phyloP scores from a whole-genome alignment of 768 basidiomycete species.

The Boletus barrowsii region DNA sequence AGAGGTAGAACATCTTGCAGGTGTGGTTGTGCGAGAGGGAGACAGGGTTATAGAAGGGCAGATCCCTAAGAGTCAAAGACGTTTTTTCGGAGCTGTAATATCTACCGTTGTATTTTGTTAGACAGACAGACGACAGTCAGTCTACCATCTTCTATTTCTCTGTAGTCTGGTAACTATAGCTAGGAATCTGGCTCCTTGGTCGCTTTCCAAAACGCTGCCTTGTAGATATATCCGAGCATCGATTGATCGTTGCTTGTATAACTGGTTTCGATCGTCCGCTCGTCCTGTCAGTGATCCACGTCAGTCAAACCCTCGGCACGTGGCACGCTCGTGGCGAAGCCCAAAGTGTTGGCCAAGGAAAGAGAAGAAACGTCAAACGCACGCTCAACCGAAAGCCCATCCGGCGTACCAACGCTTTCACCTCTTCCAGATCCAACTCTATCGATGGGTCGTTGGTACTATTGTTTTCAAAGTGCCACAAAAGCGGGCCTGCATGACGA shows the following conservation, averaged over 20 bases:
- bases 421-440: slow-evolving; percentile 87
- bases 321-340: too few relatives aligned
- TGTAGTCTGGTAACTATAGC: neutral
- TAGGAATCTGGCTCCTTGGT: slow-evolving; percentile 33
- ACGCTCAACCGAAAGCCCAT: slow-evolving; percentile 86
- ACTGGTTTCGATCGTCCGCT: slow-evolving; percentile 74
- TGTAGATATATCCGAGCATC: slow-evolving; percentile 85
- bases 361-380: slow-evolving; percentile 24
- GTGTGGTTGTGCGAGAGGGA: too few relatives aligned
- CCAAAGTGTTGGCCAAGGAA: neutral
- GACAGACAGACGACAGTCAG: neutral
- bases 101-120: neutral
- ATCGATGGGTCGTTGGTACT: slow-evolving; percentile 74
- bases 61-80: too few relatives aligned
- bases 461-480: slow-evolving; percentile 99
- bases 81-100: too few relatives aligned
- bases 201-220: slow-evolving; percentile 82
- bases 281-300: slow-evolving; percentile 65
- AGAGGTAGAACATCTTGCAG: too few relatives aligned
- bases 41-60: too few relatives aligned
- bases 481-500: slow-evolving; percentile 62
- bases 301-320: neutral
- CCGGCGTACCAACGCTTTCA: slow-evolving; percentile 66
- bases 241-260: slow-evolving; percentile 81
- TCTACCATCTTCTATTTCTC: neutral